Conservation (phyloP, 2,329 filamentous ascomycete species). For the Daldinia sp. region DNA sequence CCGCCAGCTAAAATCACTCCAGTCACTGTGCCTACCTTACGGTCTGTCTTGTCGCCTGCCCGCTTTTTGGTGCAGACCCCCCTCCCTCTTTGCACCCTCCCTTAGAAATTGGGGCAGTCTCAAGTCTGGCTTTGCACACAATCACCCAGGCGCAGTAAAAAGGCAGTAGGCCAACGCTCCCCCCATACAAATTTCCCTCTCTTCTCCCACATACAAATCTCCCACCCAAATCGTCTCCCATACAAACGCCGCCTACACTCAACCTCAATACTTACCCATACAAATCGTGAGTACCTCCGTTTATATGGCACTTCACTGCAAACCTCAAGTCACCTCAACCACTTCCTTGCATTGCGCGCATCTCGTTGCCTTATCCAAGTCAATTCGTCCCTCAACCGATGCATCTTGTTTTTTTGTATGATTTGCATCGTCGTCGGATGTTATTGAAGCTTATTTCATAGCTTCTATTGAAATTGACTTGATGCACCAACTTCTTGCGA, state of each 20-base stretch:
- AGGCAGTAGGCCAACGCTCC: conserved; percentile 65
- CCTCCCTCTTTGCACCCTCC: conserved; percentile 42
- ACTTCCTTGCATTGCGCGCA: conserved; percentile 19
- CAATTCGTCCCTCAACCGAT: conserved; percentile 27
- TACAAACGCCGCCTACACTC: conserved; percentile 60
- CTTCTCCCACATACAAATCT: conserved; percentile 72
- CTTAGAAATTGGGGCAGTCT: conserved; percentile 45
- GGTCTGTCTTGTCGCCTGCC: conserved; percentile 41
- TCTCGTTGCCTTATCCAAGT: conserved; percentile 13
- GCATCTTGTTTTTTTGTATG: conserved; percentile 23
- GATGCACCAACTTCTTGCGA: conserved; percentile 39
- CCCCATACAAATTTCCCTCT: conserved; percentile 69
- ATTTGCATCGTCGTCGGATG: conserved; percentile 30
- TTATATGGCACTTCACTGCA: conserved; percentile 55
- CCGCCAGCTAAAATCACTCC: conserved; percentile 18
- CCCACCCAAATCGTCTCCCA: conserved; percentile 65
- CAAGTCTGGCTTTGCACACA: conserved; percentile 56
- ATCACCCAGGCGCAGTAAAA: conserved; percentile 76
- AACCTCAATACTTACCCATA: conserved; percentile 58
- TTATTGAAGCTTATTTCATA: conserved; percentile 28
- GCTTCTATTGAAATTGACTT: conserved; percentile 21
- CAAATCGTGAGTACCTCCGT: conserved; percentile 66
- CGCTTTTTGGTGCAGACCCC: conserved; percentile 50
- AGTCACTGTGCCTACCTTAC: conserved; percentile 33
- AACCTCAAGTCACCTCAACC: conserved; percentile 57